These are phyloP conservation scores for Starmerella cellae DNA, from an alignment of 805 yeast species.

Conservation along the genomic window DNA sequence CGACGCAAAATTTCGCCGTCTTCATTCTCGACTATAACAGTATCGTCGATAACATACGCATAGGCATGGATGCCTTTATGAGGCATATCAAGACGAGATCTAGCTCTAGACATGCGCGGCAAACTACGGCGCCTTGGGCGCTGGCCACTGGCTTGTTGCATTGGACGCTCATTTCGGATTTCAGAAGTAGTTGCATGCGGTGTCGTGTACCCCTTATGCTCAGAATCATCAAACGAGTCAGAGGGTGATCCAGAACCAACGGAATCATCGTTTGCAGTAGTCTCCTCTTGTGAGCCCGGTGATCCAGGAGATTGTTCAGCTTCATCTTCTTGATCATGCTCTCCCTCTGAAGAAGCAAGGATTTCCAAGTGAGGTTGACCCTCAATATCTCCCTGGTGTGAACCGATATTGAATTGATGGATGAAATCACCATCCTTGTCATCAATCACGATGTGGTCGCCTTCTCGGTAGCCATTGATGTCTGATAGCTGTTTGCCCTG, in stretches of 20 bases:
- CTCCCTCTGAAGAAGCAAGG: constrained; percentile 12
- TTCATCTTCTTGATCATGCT: background rate
- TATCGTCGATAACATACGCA: constrained; percentile 71
- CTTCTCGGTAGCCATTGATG: constrained; percentile 51
- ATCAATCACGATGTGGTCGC: constrained; percentile 57
- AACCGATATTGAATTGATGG: constrained; percentile 36
- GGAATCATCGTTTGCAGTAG: background rate
- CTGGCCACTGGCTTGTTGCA: background rate
- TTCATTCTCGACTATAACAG: constrained; percentile 70
- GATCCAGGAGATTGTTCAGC: background rate
- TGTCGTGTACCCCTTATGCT: background rate
- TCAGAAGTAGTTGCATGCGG: background rate
- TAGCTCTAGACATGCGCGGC: constrained; percentile 2
- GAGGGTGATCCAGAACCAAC: background rate
- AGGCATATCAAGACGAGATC: constrained; percentile 10
- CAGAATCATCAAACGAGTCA: background rate
- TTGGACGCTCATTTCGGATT: background rate
- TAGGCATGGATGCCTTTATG: constrained; percentile 15
- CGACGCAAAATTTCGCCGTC: constrained; percentile 87
- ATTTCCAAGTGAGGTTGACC: constrained; percentile 17
- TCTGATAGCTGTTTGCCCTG: constrained; percentile 21
- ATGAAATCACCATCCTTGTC: constrained; percentile 74
- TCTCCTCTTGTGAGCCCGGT: background rate
- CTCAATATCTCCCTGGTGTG: constrained; percentile 6
- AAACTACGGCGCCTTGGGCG: constrained; percentile 13